phyloP scores from a whole-genome alignment of 202 grass and related monocot genomes.

The Dendrocalamus latiflorus region DNA sequence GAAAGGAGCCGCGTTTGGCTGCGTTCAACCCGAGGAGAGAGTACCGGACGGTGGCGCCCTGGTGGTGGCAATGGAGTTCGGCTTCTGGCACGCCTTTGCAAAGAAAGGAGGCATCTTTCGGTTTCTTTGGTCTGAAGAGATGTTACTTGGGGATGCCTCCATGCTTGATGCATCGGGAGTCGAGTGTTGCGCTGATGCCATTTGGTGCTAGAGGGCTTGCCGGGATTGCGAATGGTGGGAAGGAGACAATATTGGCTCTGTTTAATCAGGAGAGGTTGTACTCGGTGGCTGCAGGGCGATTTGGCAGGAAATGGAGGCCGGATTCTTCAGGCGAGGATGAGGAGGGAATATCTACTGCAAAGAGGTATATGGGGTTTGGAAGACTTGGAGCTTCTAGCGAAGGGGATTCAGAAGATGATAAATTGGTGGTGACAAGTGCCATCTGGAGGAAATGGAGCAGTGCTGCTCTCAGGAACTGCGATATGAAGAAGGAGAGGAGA shows the following conservation, averaged over 20 bases:
- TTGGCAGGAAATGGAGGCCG: conserved; percentile 56
- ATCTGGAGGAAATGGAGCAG: conserved; percentile 68
- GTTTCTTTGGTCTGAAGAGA: conserved; percentile 29
- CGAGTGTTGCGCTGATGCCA: neutral
- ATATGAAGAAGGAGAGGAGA: conserved; percentile 66
- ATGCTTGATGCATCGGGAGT: neutral
- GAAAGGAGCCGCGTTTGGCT: neutral
- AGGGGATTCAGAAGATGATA: conserved; percentile 39
- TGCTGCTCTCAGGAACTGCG: conserved; percentile 64
- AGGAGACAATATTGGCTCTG: neutral
- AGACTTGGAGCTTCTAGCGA: conserved; percentile 32
- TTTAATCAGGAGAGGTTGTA: conserved; percentile 43
- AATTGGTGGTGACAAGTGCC: conserved; percentile 6
- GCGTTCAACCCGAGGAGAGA: conserved; percentile 39
- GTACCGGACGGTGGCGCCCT: conserved; percentile 22
- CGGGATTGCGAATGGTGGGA: neutral
- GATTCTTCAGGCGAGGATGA: conserved; percentile 53
- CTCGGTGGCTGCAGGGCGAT: neutral
- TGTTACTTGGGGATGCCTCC: conserved; percentile 21
- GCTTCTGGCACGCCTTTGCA: neutral
- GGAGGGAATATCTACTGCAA: neutral
- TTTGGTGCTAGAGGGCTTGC: conserved; percentile 5
- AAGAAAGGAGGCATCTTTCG: neutral
- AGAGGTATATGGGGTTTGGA: conserved; percentile 31
- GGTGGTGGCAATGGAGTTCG: conserved; percentile 19